A percentile compares a stretch with the other conserved stretches of the same genome.
Evolutionary conservation across 2,329 filamentous ascomycete genomes (phyloP).

Genomic region (Arthrobotrys pseudoclavata): DNA sequence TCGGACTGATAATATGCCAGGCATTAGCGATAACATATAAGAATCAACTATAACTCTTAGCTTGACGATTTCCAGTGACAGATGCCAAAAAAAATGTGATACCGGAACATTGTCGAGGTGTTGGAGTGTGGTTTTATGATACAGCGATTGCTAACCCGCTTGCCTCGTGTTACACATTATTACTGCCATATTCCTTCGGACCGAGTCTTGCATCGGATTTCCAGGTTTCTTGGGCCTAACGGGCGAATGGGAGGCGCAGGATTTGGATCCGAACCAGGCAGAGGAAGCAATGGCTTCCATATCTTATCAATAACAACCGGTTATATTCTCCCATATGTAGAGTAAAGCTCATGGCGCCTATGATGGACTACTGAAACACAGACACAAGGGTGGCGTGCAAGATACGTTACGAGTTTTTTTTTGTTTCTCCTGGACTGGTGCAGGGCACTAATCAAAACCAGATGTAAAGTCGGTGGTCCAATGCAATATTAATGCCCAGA

Average conservation of each 20-base stretch:
- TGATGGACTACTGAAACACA: conserved; percentile 34
- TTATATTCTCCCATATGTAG: conserved; percentile 19
- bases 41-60: conserved; percentile 14
- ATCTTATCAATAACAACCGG: conserved; percentile 30
- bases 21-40: conserved; percentile 50
- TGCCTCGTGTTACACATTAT: conserved; percentile 12
- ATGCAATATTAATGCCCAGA: conserved; percentile 6
- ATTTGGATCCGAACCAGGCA: conserved; percentile 1
- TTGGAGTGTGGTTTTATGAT: conserved; percentile 41
- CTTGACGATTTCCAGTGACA: not conserved
- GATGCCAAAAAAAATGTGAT: conserved; percentile 33
- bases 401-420: conserved; percentile 9
- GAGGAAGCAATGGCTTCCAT: conserved; percentile 15
- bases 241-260: conserved; percentile 37
- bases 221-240: conserved; percentile 1
- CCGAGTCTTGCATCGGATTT: conserved; percentile 44
- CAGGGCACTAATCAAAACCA: conserved; percentile 3
- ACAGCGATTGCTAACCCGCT: not conserved
- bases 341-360: not conserved
- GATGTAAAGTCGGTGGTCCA: conserved; percentile 1
- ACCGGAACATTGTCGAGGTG: conserved; percentile 19
- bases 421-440: not conserved
- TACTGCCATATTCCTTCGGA: conserved; percentile 16
- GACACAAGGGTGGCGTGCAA: conserved; percentile 24
- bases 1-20: conserved; percentile 24